Evolutionary conservation across 345 rosid species (phyloP).

Genomic region (Pelargonium nanum): DNA sequence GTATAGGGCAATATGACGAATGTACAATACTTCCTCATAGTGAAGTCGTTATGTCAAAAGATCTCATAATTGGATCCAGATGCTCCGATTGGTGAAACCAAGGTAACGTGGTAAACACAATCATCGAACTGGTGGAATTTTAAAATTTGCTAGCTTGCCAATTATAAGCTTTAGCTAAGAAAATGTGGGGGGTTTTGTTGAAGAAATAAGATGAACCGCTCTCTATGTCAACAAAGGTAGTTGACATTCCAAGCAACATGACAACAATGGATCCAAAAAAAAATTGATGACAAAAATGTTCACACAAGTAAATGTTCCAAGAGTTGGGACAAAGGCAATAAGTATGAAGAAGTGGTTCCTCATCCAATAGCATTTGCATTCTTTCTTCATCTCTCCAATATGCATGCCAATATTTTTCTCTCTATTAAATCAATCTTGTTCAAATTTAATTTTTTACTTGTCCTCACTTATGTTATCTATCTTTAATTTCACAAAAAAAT

Average conservation of each 20-base stretch:
- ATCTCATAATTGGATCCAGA: constrained; percentile 3
- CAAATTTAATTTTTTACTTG: too few species aligned
- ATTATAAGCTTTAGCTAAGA: constrained; percentile 7
- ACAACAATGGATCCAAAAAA: background rate
- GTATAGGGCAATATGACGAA: background rate
- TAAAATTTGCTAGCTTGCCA: constrained; percentile 5
- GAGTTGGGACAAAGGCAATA: too few species aligned
- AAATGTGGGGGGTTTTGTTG: background rate
- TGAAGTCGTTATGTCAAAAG: constrained; percentile 1
- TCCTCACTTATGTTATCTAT: too few species aligned
- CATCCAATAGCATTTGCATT: too few species aligned
- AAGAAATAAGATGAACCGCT: constrained; percentile 7
- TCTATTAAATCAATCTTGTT: too few species aligned
- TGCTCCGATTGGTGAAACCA: background rate
- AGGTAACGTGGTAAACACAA: constrained; percentile 8
- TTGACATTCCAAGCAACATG: background rate
- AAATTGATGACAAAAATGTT: too few species aligned
- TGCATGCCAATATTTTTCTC: too few species aligned
- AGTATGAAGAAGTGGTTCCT: too few species aligned
- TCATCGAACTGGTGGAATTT: constrained; percentile 5
- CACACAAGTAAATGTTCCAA: too few species aligned
- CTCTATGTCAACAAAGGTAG: constrained; percentile 6
- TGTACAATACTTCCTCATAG: constrained; percentile 7
- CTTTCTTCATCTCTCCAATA: too few species aligned
- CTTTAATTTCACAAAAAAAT: too few species aligned